Conservation (phyloP, 768 basidiomycete species). For the Lactarius sp. region DNA sequence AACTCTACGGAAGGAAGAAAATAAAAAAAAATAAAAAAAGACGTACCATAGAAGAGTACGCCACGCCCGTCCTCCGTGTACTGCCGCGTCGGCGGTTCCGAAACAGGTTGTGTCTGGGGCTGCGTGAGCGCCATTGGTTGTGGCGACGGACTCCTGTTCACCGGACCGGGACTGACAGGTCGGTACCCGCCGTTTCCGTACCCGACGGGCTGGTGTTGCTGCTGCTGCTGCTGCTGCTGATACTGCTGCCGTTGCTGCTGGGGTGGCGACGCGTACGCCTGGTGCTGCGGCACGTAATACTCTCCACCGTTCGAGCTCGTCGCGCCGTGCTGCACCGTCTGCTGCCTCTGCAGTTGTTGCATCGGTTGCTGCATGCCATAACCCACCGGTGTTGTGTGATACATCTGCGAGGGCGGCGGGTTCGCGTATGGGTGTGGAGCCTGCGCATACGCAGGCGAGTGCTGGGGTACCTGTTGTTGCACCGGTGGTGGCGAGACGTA, state of each 20-base stretch:
- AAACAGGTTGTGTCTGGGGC: constrained; percentile 17
- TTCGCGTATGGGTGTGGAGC: constrained; percentile 23
- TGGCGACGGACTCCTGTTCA: constrained; percentile 49
- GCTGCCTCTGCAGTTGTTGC: constrained; percentile 27
- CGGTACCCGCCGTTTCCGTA: constrained; percentile 36
- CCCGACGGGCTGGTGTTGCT: constrained; percentile 32
- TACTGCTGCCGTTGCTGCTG: constrained; percentile 28
- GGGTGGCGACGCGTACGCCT: constrained; percentile 14
- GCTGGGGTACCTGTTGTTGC: constrained; percentile 21
- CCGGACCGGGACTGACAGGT: constrained; percentile 38
- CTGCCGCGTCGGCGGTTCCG: constrained; percentile 56
- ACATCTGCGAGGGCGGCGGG: constrained; percentile 18
- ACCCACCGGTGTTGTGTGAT: neutral
- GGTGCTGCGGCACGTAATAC: constrained; percentile 18
- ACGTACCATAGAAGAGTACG: constrained; percentile 84
- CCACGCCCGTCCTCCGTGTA: constrained; percentile 77
- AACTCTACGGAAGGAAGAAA: neutral
- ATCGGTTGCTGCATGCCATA: constrained; percentile 26
- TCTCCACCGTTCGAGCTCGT: constrained; percentile 11
- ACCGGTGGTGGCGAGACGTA: constrained; percentile 19
- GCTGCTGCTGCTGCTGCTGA: constrained; percentile 28
- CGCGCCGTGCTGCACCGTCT: constrained; percentile 12
- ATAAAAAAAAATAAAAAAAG: constrained; percentile 2
- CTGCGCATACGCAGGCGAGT: constrained; percentile 15
- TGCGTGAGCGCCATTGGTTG: constrained; percentile 33